Percentiles rank a stretch among this genome's conserved stretches.
phyloP scores from a whole-genome alignment of 495 filamentous ascomycete species.

The Apodospora peruviana region DNA sequence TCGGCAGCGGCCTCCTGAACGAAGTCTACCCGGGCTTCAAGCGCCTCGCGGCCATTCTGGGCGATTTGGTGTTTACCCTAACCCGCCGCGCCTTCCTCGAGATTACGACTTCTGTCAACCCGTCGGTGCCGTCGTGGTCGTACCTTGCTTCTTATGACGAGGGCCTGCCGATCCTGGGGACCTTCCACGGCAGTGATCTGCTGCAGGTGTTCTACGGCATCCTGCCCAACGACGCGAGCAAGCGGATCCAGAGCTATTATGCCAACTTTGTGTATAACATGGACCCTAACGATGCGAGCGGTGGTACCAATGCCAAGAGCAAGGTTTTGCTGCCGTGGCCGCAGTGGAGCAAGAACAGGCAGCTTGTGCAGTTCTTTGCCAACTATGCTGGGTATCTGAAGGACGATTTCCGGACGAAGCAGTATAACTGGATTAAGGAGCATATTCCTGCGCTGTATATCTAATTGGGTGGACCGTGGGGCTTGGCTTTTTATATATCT shows the following conservation, averaged over 20 bases:
- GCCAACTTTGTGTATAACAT: slow-evolving; percentile 59
- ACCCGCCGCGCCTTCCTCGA: slow-evolving; percentile 55
- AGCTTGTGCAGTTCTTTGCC: slow-evolving; percentile 55
- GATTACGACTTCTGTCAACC: slow-evolving; percentile 33
- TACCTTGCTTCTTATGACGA: slow-evolving; percentile 65
- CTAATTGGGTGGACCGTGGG: too few relatives aligned
- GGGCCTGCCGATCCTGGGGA: slow-evolving; percentile 64
- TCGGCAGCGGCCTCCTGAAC: slow-evolving; percentile 56
- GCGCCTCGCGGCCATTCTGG: slow-evolving; percentile 68
- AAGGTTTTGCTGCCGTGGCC: slow-evolving; percentile 51
- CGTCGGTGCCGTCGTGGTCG: slow-evolving; percentile 59
- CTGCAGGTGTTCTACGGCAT: slow-evolving; percentile 60
- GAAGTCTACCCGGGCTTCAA: slow-evolving; percentile 71
- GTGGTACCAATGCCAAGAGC: slow-evolving; percentile 22
- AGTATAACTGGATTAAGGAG: slow-evolving; percentile 41
- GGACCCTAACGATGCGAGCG: slow-evolving; percentile 54
- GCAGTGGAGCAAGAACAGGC: slow-evolving; percentile 45
- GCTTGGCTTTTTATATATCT: too few relatives aligned
- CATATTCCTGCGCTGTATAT: slow-evolving; percentile 47
- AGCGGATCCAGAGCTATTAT: slow-evolving; percentile 56
- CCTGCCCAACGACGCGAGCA: slow-evolving; percentile 55
- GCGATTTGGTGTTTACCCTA: slow-evolving; percentile 62
- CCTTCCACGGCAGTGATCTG: slow-evolving; percentile 65
- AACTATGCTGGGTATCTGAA: slow-evolving; percentile 37
- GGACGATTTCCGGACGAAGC: slow-evolving; percentile 54